These are phyloP conservation scores for Populus hybrid DNA, from an alignment of 441 rosid genomes.

Conservation along the genomic window DNA sequence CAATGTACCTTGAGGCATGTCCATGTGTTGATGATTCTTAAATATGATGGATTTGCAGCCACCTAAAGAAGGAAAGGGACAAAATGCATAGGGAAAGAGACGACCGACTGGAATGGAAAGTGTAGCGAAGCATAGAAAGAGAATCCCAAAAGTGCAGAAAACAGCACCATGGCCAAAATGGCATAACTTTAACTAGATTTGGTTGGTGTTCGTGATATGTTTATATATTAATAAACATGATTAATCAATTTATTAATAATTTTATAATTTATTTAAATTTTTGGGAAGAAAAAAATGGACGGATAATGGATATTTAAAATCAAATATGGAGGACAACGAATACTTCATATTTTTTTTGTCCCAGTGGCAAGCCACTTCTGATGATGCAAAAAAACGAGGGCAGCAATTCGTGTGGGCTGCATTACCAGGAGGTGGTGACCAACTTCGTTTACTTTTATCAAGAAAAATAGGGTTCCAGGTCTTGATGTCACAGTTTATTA, in stretches of 20 bases:
- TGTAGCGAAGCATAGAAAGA: not conserved
- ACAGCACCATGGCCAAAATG: not conserved
- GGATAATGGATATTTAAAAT: not conserved
- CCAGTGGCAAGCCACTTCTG: too few species aligned
- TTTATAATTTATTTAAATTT: too few species aligned
- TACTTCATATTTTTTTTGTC: not conserved
- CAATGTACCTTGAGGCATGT: not conserved
- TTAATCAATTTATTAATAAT: not conserved
- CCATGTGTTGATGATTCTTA: not conserved
- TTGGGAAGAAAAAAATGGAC: too few species aligned
- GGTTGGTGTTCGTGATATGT: not conserved
- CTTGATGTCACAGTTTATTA: too few species aligned
- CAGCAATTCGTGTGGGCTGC: too few species aligned
- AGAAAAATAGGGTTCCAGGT: too few species aligned
- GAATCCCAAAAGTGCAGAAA: not conserved
- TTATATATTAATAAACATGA: too few species aligned
- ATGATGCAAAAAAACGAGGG: too few species aligned
- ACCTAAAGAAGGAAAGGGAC: not conserved
- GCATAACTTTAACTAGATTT: not conserved
- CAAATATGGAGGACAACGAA: not conserved
- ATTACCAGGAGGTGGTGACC: too few species aligned
- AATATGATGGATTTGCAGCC: not conserved
- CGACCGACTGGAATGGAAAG: not conserved
- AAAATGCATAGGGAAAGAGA: not conserved
- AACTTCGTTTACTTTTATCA: too few species aligned